A percentile compares a stretch with the other conserved stretches of the same genome.
Evolutionary conservation across 306 rosid genomes (phyloP).

Genomic region (Biancaea sappan): DNA sequence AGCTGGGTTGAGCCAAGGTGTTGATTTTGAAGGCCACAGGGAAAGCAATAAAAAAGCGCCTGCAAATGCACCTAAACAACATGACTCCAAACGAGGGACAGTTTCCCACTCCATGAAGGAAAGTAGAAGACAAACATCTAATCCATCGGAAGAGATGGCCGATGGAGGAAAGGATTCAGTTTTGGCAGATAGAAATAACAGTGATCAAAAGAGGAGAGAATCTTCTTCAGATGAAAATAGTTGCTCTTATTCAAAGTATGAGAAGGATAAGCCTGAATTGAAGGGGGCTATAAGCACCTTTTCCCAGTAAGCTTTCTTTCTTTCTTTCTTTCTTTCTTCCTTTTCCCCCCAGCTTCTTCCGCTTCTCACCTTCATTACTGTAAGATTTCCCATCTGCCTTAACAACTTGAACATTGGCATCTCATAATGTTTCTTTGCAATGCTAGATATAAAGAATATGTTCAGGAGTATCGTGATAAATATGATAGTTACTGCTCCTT

Average conservation of each 20-base stretch:
- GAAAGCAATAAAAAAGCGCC: slow-evolving; percentile 73
- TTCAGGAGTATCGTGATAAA: slow-evolving; percentile 85
- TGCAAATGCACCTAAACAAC: slow-evolving; percentile 49
- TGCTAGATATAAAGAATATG: slow-evolving; percentile 83
- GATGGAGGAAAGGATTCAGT: slow-evolving; percentile 61
- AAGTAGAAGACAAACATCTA: slow-evolving; percentile 58
- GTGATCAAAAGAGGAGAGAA: slow-evolving; percentile 88
- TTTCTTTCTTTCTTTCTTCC: slow-evolving; percentile 11
- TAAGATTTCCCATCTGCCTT: slow-evolving; percentile 12
- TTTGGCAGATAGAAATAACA: slow-evolving; percentile 65
- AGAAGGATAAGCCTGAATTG: slow-evolving; percentile 84
- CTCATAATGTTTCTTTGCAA: slow-evolving; percentile 32
- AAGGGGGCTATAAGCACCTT: slow-evolving; percentile 78
- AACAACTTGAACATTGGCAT: slow-evolving; percentile 34
- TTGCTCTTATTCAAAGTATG: slow-evolving; percentile 92
- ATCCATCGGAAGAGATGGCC: slow-evolving; percentile 54
- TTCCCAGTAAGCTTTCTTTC: slow-evolving; percentile 70
- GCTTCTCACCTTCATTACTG: slow-evolving; percentile 5
- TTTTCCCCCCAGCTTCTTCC: no score
- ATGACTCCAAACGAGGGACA: slow-evolving; percentile 53
- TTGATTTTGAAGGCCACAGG: slow-evolving; percentile 59
- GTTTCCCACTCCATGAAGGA: slow-evolving; percentile 54
- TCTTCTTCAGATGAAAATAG: slow-evolving; percentile 97
- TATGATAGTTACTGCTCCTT: slow-evolving; percentile 81
- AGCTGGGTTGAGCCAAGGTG: slow-evolving; percentile 50